Evolutionary conservation across 345 rosid species (phyloP).

Genomic region (Microcos paniculata): DNA sequence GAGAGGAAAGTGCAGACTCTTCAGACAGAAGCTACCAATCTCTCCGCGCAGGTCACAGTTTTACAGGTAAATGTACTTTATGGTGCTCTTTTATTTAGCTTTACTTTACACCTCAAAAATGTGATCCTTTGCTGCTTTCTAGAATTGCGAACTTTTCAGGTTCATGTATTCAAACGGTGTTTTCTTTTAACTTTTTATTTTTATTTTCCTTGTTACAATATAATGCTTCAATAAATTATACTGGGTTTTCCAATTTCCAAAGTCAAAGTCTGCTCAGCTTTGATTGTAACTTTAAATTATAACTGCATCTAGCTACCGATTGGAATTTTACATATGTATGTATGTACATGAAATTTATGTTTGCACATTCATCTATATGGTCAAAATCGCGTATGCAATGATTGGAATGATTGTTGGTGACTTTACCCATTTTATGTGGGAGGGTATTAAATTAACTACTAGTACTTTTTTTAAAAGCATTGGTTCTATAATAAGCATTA

Average conservation of each 20-base stretch:
- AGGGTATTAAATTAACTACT: neutral
- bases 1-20: slow-evolving; percentile 99
- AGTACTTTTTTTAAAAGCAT: neutral
- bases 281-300: neutral
- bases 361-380: neutral
- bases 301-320: neutral
- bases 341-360: neutral
- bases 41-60: slow-evolving; percentile 95
- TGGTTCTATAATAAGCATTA: neutral
- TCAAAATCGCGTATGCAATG: neutral
- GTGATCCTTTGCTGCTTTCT: neutral
- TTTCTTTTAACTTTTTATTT: neutral
- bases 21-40: slow-evolving; percentile 93
- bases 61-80: slow-evolving; percentile 56
- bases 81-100: neutral
- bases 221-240: neutral
- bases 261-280: neutral
- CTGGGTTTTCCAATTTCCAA: neutral
- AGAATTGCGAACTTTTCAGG: neutral
- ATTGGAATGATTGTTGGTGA: neutral
- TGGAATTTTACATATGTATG: neutral
- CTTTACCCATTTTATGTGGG: neutral
- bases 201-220: neutral
- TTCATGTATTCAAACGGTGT: neutral
- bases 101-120: neutral